phyloP scores from a whole-genome alignment of 371 early-diverging fungal genomes.

The Mortierella sp. region DNA sequence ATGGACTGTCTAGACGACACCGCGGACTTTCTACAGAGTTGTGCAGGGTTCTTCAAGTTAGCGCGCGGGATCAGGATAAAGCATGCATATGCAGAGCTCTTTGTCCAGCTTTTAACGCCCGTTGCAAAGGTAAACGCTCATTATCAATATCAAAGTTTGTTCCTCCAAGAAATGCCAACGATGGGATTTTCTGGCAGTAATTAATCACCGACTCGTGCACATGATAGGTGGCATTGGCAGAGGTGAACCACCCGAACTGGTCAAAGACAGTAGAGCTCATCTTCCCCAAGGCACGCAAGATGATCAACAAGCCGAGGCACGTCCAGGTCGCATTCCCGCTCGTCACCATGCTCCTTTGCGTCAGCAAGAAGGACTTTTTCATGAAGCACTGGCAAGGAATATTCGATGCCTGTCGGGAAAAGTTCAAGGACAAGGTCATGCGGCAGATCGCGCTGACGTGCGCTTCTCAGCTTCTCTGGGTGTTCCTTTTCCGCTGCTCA shows the following conservation, averaged over 20 bases:
- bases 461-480: slow-evolving; percentile 91
- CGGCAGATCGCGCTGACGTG: slow-evolving; percentile 83
- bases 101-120: slow-evolving; percentile 92
- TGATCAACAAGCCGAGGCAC: slow-evolving; percentile 89
- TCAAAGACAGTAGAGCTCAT: slow-evolving; percentile 92
- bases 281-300: slow-evolving; percentile 90
- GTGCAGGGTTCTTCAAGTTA: slow-evolving; percentile 89
- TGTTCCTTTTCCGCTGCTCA: slow-evolving; percentile 88
- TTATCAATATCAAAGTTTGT: not conserved
- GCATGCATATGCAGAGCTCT: slow-evolving; percentile 91
- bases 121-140: slow-evolving; percentile 79
- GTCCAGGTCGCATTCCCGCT: slow-evolving; percentile 88
- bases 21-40: slow-evolving; percentile 90
- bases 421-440: slow-evolving; percentile 75
- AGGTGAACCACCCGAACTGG: slow-evolving; percentile 96
- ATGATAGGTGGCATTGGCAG: slow-evolving; percentile 86
- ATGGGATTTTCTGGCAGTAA: not conserved
- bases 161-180: not conserved
- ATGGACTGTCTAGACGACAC: slow-evolving; percentile 93
- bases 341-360: slow-evolving; percentile 88
- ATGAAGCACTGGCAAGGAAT: slow-evolving; percentile 80
- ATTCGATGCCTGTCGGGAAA: slow-evolving; percentile 83
- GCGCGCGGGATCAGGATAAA: slow-evolving; percentile 87
- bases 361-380: slow-evolving; percentile 92
- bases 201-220: not conserved